Conservation (phyloP, 1,139 yeast species). For the Suhomyces guaymorum region DNA sequence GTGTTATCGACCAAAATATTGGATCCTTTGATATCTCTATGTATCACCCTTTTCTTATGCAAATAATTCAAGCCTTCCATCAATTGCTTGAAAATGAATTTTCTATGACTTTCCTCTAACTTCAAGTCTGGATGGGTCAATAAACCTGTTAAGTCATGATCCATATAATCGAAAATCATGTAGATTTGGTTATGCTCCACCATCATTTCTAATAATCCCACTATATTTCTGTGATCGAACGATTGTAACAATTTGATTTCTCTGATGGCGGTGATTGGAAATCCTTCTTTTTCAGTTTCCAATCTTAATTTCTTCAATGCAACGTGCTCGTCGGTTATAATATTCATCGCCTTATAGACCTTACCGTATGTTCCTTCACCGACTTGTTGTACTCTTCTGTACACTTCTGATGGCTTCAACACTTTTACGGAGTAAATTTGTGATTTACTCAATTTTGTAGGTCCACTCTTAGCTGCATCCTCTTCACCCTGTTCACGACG, state of each 20-base stretch:
- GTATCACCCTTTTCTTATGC: slow-evolving; percentile 78
- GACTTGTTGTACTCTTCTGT: slow-evolving; percentile 46
- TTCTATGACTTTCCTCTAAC: slow-evolving; percentile 67
- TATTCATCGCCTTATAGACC: slow-evolving; percentile 60
- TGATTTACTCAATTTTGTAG: slow-evolving; percentile 13
- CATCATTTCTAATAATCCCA: slow-evolving; percentile 86
- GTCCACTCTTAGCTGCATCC: slow-evolving; percentile 1
- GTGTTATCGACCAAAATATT: slow-evolving; percentile 72
- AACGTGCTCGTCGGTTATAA: slow-evolving; percentile 66
- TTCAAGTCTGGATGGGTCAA: slow-evolving; percentile 72
- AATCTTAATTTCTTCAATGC: slow-evolving; percentile 83
- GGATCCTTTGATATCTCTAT: slow-evolving; percentile 93
- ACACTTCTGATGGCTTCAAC: slow-evolving; percentile 29
- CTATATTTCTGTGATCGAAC: slow-evolving; percentile 80
- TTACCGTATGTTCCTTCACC: slow-evolving; percentile 56
- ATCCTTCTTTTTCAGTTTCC: slow-evolving; percentile 89
- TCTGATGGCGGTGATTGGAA: slow-evolving; percentile 93
- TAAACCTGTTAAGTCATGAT: slow-evolving; percentile 89
- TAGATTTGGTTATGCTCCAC: slow-evolving; percentile 75
- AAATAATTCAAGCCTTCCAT: slow-evolving; percentile 79
- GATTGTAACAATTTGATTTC: slow-evolving; percentile 87
- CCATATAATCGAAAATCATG: slow-evolving; percentile 93
- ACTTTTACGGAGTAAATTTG: slow-evolving; percentile 41
- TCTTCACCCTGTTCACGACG: slow-evolving; percentile 3
- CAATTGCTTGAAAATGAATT: slow-evolving; percentile 73